phyloP scores from a whole-genome alignment of 1,284 basidiomycete species.

The Cryptococcus depauperatus region DNA sequence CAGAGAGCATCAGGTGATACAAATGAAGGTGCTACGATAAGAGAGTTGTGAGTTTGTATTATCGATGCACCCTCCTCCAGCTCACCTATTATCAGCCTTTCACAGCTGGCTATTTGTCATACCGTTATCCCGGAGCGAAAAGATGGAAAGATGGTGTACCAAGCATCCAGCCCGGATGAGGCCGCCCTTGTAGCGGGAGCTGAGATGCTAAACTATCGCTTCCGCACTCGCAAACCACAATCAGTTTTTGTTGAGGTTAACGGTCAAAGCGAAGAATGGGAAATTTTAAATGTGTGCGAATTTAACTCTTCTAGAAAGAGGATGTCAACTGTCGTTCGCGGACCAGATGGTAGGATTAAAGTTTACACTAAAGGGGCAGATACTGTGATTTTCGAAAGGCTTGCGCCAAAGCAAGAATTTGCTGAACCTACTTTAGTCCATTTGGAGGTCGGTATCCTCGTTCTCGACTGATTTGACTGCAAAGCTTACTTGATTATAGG shows the following conservation, averaged over 20 bases:
- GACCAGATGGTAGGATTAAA: conserved; percentile 84
- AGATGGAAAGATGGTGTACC: conserved; percentile 74
- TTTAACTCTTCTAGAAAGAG: conserved; percentile 97
- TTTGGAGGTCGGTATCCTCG: conserved; percentile 72
- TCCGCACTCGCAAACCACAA: conserved; percentile 93
- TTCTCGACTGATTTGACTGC: background rate
- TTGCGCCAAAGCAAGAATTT: conserved; percentile 69
- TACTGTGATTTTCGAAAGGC: conserved; percentile 86
- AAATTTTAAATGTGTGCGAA: conserved; percentile 94
- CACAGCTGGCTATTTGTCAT: conserved; percentile 89
- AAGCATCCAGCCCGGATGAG: conserved; percentile 97
- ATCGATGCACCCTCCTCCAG: background rate
- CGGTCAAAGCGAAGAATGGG: conserved; percentile 68
- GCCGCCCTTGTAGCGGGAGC: conserved; percentile 93
- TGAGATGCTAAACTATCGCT: conserved; percentile 84
- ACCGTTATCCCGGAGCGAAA: conserved; percentile 95
- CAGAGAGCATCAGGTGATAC: conserved; percentile 49
- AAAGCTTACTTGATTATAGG: conserved; percentile 48
- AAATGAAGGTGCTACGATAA: conserved; percentile 60
- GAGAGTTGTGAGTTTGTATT: conserved; percentile 57
- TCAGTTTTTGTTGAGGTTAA: conserved; percentile 81
- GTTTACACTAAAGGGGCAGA: conserved; percentile 97
- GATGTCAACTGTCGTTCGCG: conserved; percentile 90
- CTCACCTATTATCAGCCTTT: conserved; percentile 47
- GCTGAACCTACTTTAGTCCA: conserved; percentile 81